These are phyloP conservation scores for cucumber (Cucumis sativus) DNA, from an alignment of 306 rosid species.

Conservation along the genomic window Cucumber_9930_V3 NC_026660.2:29980001-29980500, in stretches of 20 bases:
- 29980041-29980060: slow-evolving; percentile 82
- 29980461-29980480: slow-evolving; percentile 83
- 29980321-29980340: slow-evolving; percentile 2
- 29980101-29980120: slow-evolving; percentile 59
- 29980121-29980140: slow-evolving; percentile 55
- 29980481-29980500: slow-evolving; percentile 91
- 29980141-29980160: slow-evolving; percentile 4
- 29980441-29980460: slow-evolving; percentile 70
- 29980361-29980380: neutral
- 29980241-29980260: slow-evolving; percentile 50
- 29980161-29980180: neutral
- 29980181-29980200: neutral
- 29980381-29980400: slow-evolving; percentile 83
- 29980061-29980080: slow-evolving; percentile 91
- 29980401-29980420: slow-evolving; percentile 91
- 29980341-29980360: neutral
- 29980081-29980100: slow-evolving; percentile 91
- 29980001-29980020: slow-evolving; percentile 78
- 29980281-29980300: slow-evolving; percentile 85
- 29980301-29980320: slow-evolving; percentile 82
- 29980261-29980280: slow-evolving; percentile 75
- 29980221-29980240: slow-evolving; percentile 35
- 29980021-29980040: slow-evolving; percentile 89
- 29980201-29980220: neutral
- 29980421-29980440: slow-evolving; percentile 83